Base-by-base conservation (phyloP, 306 rosid species). In the Cicer arietinum region DNA sequence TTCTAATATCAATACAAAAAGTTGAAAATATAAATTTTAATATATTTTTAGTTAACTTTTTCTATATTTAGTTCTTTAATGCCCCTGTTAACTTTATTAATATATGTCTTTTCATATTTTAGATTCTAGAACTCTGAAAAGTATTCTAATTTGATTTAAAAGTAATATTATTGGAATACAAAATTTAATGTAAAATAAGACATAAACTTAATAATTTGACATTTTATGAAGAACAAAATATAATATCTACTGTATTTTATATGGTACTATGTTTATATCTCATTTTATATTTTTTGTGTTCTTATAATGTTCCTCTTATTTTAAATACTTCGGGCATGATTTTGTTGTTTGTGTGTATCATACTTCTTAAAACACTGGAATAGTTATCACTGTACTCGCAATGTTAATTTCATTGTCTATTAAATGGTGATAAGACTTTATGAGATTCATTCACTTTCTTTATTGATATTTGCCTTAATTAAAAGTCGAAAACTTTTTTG, bases 361-460 rank as follows among this genome's bases (percentile, higher is more conserved):
- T 67, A 48, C 46, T 73, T 67, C 47, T 68, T 44, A 14, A 14
- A 14, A 48, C 37, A 51, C 54, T 47, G 70, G 17, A 18, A 25
- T 58, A 25, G 11, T 7, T 53, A 16, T 8, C 35, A 54, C 13
- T 2, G 46, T 73, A 37, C 6, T 64, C 11, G 50, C 35, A n/a
- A 16, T 53, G 50, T 61, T 37, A 17, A 25, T 44, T 64, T 1
- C 48, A 14, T 17, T 18, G 67, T 69, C 59, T 5, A 37, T 30
- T 18, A 13, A 75, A 8, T 40, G 72, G 53, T 16, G 56, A 50
- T 9, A 61, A 46, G 68, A 53, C 18, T 64, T 76, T 25, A 71
- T 71, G 81, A 37, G 45, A 71, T 71, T 57, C 14, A 7, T 64
- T 68, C 66, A 11, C 54, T 81, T 22, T 25, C 35, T 25, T 56